Base-by-base conservation (phyloP, 306 rosid species). In the Cucumis hystrix region DNA sequence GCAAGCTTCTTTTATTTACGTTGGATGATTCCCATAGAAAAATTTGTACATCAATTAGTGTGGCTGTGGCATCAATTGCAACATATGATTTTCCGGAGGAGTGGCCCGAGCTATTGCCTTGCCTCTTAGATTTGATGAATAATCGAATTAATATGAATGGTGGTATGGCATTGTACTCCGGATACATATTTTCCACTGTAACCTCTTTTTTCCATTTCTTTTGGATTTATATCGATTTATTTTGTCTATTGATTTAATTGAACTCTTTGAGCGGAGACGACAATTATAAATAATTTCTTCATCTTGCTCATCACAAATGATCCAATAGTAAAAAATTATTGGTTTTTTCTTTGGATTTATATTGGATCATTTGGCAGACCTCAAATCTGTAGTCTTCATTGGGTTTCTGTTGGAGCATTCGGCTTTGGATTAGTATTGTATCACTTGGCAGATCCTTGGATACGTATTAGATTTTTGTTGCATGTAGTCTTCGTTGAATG, bases 1-100 rank as follows among this genome's bases (percentile, higher is more conserved):
- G 92, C 79, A 82, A 83, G 70, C 87, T 90, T 79, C 95, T 95
- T 75, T 62, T 95, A 52, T 76, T 86, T 75, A 80, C 97, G 74
- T 87, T 95, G 85, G 97, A 92, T 84, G 98, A 92, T 68, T 82
- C 96, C 79, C 92, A 90, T 79, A 85, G 88, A 82, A 95, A 94
- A 88, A 89, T 95, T 52, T 90, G 98, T 85, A 95, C 96, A 6
- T 97, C 98, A 79, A 77, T 92, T 77, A 89, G 98, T 82, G 89
- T 95, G 98, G 97, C 93, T 78, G 90, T 95, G 83, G 96, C 98
- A 61, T 87, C 98, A 60, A 87, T 95, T 76, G 96, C 98, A 25
- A 82, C 77, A 72, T 82, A 92, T 86, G 98, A 95, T 82, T 95
- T 97, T 97, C 98, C 98, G 16, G 97, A 92, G 81, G 83, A 78